Evolutionary conservation across 352 stramenopile species (phyloP).

Genomic region (Pythium vanterpoolii): DNA sequence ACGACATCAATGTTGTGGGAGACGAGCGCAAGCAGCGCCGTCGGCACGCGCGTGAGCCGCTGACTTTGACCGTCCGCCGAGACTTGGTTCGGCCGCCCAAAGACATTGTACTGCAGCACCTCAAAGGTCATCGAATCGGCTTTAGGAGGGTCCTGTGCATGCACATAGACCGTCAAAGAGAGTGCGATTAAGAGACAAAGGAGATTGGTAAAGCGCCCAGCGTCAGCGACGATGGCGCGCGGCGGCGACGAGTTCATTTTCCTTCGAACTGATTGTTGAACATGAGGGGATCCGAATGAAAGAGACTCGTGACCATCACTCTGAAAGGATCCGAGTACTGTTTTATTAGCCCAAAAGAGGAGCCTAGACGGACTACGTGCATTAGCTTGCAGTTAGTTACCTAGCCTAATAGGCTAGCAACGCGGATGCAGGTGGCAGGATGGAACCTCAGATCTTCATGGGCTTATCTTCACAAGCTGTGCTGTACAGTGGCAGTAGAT

Average conservation of each 20-base stretch:
- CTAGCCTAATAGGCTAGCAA: too few relatives aligned
- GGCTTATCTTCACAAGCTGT: too few relatives aligned
- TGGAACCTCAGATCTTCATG: too few relatives aligned
- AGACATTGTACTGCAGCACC: conserved; percentile 73
- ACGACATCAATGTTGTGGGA: conserved; percentile 65
- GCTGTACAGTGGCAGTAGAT: too few relatives aligned
- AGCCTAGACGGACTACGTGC: too few relatives aligned
- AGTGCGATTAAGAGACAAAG: not conserved
- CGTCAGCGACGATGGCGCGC: not conserved
- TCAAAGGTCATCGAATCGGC: conserved; percentile 18
- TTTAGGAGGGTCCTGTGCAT: not conserved
- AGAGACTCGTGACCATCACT: not conserved
- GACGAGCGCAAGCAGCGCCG: conserved; percentile 36
- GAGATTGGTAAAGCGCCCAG: not conserved
- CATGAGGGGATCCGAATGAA: not conserved
- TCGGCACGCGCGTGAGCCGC: conserved; percentile 57
- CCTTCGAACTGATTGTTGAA: not conserved
- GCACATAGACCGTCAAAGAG: not conserved
- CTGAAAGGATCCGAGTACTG: too few relatives aligned
- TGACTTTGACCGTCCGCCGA: conserved; percentile 68
- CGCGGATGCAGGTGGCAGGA: too few relatives aligned
- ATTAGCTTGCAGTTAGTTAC: too few relatives aligned
- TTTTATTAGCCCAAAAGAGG: too few relatives aligned
- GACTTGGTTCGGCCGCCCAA: conserved; percentile 64
- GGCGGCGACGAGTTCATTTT: not conserved